Base-by-base conservation (phyloP, 371 early-diverging fungal genomes). In the Lichtheimia ramosa region DNA sequence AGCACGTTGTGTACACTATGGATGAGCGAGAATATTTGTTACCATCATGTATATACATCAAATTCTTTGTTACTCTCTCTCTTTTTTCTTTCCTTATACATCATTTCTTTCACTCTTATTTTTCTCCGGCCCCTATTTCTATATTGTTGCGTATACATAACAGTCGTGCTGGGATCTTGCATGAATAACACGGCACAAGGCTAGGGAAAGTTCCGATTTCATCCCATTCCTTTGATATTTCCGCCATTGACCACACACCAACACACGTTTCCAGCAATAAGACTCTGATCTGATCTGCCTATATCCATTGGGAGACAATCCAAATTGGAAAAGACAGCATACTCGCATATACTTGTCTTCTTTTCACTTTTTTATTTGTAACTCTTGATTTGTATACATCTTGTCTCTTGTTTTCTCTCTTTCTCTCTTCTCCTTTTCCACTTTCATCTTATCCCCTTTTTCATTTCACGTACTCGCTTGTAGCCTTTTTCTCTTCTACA, bases 111-210 rank as follows among this genome's bases (percentile, higher is more conserved):
- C 34, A 8, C 10, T 46, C n/a, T 46, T 21, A 46, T 21, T 46
- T 46, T 46, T 46, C 21, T 46, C 46, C 46, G 46, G 18, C 46
- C 46, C 46, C 46, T 21, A n/a, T 46, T 46, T 46, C 10, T 46
- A 18, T 46, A 18, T 46, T 46, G 8, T 46, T n/a, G 18, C n/a
- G 7, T 46, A 46, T 21, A 46, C 46, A 46, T 46, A 18, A 46
- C 21, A 46, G 12, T 21, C 16, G 46, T 46, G 46, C 46, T n/a
- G 46, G 18, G 46, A 7, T n/a, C 46, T 18, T 46, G 21, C 46
- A 46, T 34, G 34, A 34, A 34, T 34, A 46, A 46, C 16, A 21
- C 46, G 46, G 46, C 46, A 46, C n/a, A 46, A 18, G 46, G 46
- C 21, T 21, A 46, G 46, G n/a, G 46, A 46, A 46, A 46, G 18